A percentile compares a stretch with the other conserved stretches of the same genome.
These are phyloP conservation scores for Solanum pennellii DNA, from an alignment of 257 asterid species.

Conservation along the genomic window DNA sequence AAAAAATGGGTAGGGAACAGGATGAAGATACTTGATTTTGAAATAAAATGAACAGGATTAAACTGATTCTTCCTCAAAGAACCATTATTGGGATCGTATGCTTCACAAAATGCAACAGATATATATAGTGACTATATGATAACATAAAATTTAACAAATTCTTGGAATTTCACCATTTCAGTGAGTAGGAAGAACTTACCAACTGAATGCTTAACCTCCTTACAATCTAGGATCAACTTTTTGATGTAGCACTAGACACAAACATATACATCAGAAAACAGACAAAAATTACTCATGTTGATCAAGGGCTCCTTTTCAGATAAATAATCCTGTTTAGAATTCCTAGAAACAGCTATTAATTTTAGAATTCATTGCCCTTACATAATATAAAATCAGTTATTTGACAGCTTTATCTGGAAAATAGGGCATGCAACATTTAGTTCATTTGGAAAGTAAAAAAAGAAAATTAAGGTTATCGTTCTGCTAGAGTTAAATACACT, in stretches of 20 bases:
- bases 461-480: not conserved
- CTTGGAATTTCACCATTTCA: not conserved
- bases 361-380: not conserved
- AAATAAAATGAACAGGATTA: not conserved
- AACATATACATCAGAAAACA: not conserved
- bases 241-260: not conserved
- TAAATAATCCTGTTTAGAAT: not conserved
- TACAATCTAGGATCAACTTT: not conserved
- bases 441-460: not conserved
- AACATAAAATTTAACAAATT: not conserved
- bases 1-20: slow-evolving; percentile 16
- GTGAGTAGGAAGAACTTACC: not conserved
- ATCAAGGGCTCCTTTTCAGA: not conserved
- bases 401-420: not conserved
- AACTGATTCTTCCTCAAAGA: not conserved
- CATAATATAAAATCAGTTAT: not conserved
- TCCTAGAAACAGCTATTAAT: not conserved
- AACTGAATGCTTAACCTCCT: not conserved
- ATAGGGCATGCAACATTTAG: not conserved
- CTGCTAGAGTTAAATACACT: not conserved
- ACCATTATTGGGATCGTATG: not conserved
- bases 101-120: not conserved
- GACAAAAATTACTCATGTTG: not conserved
- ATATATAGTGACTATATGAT: not conserved
- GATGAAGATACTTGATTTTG: not conserved